A percentile compares a stretch with the other conserved stretches of the same genome.
These are phyloP conservation scores for Aciculosporium take DNA, from an alignment of 2,329 filamentous ascomycete species.

Conservation along the genomic window DNA sequence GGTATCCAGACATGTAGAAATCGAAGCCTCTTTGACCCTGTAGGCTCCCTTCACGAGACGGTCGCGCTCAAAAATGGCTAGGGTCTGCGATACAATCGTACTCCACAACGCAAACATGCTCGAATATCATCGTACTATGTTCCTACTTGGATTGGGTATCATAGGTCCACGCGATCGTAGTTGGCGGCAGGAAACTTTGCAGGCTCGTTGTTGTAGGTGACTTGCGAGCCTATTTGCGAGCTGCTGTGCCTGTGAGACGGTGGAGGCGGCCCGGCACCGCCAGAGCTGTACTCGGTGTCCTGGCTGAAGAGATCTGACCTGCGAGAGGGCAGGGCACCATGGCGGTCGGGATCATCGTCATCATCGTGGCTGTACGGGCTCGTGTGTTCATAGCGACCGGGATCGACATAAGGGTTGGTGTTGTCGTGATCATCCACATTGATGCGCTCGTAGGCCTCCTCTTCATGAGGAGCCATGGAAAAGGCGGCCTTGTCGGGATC, in stretches of 20 bases:
- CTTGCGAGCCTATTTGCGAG: slow-evolving; percentile 24
- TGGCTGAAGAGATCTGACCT: slow-evolving; percentile 33
- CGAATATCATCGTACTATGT: slow-evolving; percentile 10
- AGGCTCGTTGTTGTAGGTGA: slow-evolving; percentile 32
- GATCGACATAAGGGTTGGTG: slow-evolving; percentile 18
- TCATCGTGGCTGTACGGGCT: slow-evolving; percentile 26
- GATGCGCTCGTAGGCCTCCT: slow-evolving; percentile 50
- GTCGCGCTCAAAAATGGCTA: too few relatives aligned
- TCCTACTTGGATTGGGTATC: too few relatives aligned
- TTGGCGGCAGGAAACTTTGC: slow-evolving; percentile 42
- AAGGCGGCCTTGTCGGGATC: slow-evolving; percentile 58
- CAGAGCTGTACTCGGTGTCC: slow-evolving; percentile 33
- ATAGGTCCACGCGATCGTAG: slow-evolving; percentile 37
- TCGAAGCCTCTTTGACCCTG: not conserved
- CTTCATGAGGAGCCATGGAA: slow-evolving; percentile 51
- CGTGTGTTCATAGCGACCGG: slow-evolving; percentile 22
- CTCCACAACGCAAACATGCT: slow-evolving; percentile 6
- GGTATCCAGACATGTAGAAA: not conserved
- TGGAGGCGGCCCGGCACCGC: slow-evolving; percentile 15
- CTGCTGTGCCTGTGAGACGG: slow-evolving; percentile 16
- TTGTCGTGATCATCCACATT: slow-evolving; percentile 40
- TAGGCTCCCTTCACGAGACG: not conserved
- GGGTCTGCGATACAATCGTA: too few relatives aligned
- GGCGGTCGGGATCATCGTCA: slow-evolving; percentile 24
- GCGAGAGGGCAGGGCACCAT: slow-evolving; percentile 23